Evolutionary conservation across 2,329 filamentous ascomycete species (phyloP).

Genomic region (Cryoendolithus antarcticus): DNA sequence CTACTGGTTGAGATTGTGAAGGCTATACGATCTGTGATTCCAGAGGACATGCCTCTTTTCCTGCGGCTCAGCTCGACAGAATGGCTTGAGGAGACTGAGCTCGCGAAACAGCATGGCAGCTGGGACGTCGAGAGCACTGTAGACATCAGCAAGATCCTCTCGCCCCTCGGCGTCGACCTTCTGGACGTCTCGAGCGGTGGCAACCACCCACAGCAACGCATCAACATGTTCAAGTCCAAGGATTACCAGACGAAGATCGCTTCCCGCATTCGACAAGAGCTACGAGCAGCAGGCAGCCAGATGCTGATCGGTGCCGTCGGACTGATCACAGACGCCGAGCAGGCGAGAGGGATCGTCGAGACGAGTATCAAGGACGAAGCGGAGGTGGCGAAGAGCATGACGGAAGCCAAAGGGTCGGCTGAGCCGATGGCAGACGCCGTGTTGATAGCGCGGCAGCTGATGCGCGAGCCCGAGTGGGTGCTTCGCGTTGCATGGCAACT

Average conservation of each 20-base stretch:
- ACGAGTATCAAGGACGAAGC: constrained; percentile 14
- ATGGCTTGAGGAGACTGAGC: constrained; percentile 53
- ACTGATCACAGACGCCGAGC: constrained; percentile 41
- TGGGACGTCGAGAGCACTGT: constrained; percentile 57
- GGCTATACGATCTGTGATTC: constrained; percentile 45
- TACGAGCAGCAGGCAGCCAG: constrained; percentile 25
- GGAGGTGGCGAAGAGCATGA: constrained; percentile 25
- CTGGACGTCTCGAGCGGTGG: constrained; percentile 72
- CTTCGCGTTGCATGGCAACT: constrained; percentile 38
- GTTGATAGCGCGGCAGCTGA: constrained; percentile 41
- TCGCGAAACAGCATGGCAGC: constrained; percentile 39
- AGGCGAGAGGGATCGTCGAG: constrained; percentile 36
- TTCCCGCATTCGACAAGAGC: constrained; percentile 29
- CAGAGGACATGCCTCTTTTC: constrained; percentile 56
- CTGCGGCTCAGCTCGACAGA: constrained; percentile 60
- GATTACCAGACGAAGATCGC: constrained; percentile 41
- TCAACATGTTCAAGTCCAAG: constrained; percentile 27
- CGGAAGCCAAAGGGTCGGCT: constrained; percentile 15
- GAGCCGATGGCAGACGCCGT: constrained; percentile 35
- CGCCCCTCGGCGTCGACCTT: constrained; percentile 63
- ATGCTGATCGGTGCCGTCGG: constrained; percentile 42
- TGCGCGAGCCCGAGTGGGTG: constrained; percentile 45
- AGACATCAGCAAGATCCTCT: constrained; percentile 53
- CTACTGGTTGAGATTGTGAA: constrained; percentile 53
- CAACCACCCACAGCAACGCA: constrained; percentile 43